phyloP scores from a whole-genome alignment of 1,284 basidiomycete genomes.

The Rhodotorula mucilaginosa region DNA sequence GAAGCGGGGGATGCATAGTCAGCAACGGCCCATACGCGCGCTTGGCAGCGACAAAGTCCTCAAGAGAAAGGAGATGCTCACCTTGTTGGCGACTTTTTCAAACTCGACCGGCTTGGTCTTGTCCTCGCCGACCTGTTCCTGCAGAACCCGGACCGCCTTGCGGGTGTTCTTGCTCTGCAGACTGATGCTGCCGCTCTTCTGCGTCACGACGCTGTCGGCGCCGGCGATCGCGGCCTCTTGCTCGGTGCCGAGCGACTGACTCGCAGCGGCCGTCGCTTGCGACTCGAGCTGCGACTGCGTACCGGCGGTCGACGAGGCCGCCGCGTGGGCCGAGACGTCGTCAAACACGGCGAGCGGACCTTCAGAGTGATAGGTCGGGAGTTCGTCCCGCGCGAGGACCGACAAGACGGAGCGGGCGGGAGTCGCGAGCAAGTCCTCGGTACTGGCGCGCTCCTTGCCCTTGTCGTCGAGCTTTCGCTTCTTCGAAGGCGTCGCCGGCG shows the following conservation, averaged over 20 bases:
- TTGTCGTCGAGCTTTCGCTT: constrained; percentile 17
- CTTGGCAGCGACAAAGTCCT: background rate
- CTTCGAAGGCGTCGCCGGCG: constrained; percentile 20
- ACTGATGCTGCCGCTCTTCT: constrained; percentile 29
- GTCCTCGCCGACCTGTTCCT: constrained; percentile 63
- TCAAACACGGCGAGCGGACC: constrained; percentile 38
- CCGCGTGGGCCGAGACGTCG: constrained; percentile 13
- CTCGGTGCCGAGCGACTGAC: constrained; percentile 27
- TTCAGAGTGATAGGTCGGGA: constrained; percentile 21
- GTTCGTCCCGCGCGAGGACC: constrained; percentile 13
- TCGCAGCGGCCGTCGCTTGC: constrained; percentile 1
- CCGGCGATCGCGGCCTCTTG: constrained; percentile 26
- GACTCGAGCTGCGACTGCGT: constrained; percentile 13
- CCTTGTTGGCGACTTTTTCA: constrained; percentile 69
- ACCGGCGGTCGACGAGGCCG: background rate
- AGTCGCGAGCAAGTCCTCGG: constrained; percentile 6
- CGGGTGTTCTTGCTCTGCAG: constrained; percentile 68
- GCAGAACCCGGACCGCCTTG: constrained; percentile 79
- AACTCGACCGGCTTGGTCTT: constrained; percentile 68
- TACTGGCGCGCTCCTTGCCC: constrained; percentile 6
- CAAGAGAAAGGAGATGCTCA: constrained; percentile 46
- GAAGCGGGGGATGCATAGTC: background rate
- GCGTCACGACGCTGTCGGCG: constrained; percentile 11
- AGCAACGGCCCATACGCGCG: too few relatives aligned
- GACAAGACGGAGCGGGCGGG: constrained; percentile 17